These are phyloP conservation scores for Aspergillus calidoustus DNA, from an alignment of 2,329 filamentous ascomycete genomes.

Conservation along the genomic window DNA sequence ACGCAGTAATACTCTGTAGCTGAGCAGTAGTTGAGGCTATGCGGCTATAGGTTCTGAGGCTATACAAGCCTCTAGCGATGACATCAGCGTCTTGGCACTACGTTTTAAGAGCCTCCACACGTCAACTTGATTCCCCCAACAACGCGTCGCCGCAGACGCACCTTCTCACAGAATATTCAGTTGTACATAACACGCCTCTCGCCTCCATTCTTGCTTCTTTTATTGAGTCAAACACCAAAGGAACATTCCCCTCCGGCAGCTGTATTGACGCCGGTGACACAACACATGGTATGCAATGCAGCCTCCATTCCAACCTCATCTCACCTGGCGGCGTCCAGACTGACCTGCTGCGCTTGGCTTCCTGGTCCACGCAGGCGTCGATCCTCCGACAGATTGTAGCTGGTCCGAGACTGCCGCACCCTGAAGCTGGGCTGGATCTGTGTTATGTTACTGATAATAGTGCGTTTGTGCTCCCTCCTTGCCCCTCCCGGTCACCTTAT, in stretches of 20 bases:
- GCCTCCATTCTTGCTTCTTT: neutral
- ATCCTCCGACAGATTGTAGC: constrained; percentile 90
- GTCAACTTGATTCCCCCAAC: neutral
- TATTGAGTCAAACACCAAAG: neutral
- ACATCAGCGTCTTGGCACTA: constrained; percentile 8
- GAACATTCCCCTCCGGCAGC: neutral
- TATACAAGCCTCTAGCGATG: neutral
- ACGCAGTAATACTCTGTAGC: neutral
- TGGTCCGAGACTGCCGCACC: constrained; percentile 79
- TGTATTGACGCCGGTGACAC: constrained; percentile 6
- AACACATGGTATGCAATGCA: constrained; percentile 18
- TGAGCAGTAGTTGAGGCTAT: neutral
- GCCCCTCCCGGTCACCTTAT: neutral
- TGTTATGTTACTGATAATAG: constrained; percentile 91
- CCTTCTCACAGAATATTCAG: neutral
- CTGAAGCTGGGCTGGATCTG: constrained; percentile 86
- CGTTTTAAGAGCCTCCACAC: neutral
- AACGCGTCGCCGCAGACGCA: neutral
- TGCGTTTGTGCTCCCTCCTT: constrained; percentile 26
- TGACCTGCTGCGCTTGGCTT: constrained; percentile 23
- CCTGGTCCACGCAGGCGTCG: constrained; percentile 58
- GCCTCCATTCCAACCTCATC: neutral
- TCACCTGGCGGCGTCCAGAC: constrained; percentile 20
- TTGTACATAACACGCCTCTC: neutral
- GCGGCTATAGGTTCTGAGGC: neutral